A percentile compares a stretch with the other conserved stretches of the same genome.
phyloP scores from a whole-genome alignment of 305 asterid genomes.

The Fraxinus nigra region DNA sequence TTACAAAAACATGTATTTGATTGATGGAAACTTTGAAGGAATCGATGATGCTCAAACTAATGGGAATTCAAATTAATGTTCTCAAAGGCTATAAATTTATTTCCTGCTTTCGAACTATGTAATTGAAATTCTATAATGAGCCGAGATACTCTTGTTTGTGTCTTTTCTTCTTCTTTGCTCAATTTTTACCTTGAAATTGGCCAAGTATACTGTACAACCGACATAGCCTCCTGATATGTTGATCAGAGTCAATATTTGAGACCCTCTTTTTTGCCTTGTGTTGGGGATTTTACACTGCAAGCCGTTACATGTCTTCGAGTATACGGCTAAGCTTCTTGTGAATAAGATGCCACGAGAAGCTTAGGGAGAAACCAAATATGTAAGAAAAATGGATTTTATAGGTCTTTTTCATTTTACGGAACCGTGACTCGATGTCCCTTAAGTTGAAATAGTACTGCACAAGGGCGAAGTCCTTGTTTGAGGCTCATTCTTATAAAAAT shows the following conservation, averaged over 20 bases:
- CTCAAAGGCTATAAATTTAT: slow-evolving; percentile 14
- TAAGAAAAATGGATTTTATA: neutral
- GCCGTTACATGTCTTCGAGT: neutral
- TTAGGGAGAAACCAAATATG: neutral
- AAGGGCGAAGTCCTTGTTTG: too few species aligned
- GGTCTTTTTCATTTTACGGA: neutral
- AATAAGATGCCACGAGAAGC: neutral
- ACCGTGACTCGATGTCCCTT: neutral
- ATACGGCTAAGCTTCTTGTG: neutral
- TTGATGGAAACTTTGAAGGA: slow-evolving; percentile 28
- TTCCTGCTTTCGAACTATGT: slow-evolving; percentile 19
- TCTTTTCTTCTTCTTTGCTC: neutral
- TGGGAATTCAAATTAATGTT: slow-evolving; percentile 18
- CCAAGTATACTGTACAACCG: neutral
- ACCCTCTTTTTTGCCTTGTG: neutral
- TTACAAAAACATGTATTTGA: slow-evolving; percentile 36
- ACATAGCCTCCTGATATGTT: neutral
- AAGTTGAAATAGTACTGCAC: neutral
- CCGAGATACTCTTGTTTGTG: neutral
- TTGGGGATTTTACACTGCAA: neutral
- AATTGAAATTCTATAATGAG: neutral
- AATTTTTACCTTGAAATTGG: neutral
- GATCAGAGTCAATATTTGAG: neutral
- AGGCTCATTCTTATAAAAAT: too few species aligned
- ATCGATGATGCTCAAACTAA: slow-evolving; percentile 31